Conservation (phyloP, 352 stramenopile genomes). For the Blastocystis sp. region DNA sequence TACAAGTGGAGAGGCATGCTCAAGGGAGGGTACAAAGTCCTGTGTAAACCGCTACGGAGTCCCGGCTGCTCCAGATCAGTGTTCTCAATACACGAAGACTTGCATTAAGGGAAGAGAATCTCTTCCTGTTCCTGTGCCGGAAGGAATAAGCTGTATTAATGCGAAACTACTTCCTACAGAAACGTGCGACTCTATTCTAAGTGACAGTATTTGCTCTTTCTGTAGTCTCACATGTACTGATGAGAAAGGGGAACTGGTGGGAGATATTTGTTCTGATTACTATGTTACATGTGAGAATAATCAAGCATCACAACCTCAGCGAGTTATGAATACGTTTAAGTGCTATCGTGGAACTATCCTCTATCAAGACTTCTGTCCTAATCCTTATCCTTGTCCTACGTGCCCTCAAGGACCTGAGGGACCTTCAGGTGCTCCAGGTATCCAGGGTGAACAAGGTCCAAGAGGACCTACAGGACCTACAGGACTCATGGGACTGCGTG, state of each 20-base stretch:
- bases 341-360: constrained; percentile 8
- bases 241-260: neutral
- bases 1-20: neutral
- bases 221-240: constrained; percentile 19
- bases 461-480: neutral
- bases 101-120: neutral
- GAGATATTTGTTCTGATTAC: constrained; percentile 6
- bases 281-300: constrained; percentile 28
- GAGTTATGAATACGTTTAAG: constrained; percentile 44
- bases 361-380: constrained; percentile 49
- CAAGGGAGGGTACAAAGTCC: neutral
- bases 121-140: neutral
- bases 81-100: neutral
- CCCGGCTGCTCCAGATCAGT: neutral
- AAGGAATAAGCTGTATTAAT: constrained; percentile 19
- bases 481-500: constrained; percentile 24
- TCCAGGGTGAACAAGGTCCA: neutral
- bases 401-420: neutral
- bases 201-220: constrained; percentile 5
- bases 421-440: neutral
- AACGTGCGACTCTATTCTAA: neutral
- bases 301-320: neutral
- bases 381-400: constrained; percentile 16
- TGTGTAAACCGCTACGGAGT: constrained; percentile 41
- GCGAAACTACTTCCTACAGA: neutral